phyloP scores from a whole-genome alignment of 2,329 filamentous ascomycete genomes.

The Cercospora citrullina region DNA sequence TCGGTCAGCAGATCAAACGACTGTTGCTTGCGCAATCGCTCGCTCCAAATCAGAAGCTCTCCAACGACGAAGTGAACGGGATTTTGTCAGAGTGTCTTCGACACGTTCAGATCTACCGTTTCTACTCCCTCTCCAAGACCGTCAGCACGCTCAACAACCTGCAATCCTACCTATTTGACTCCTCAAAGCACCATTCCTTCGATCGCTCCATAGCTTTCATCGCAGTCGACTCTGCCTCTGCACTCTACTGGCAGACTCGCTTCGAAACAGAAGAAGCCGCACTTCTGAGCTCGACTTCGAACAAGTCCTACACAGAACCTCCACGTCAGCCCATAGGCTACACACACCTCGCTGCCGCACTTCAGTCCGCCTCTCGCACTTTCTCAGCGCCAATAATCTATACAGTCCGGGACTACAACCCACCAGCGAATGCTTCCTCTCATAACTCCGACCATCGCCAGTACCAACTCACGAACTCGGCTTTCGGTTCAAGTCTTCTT shows the following conservation, averaged over 20 bases:
- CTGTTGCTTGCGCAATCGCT: slow-evolving; percentile 2
- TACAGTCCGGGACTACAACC: slow-evolving; percentile 27
- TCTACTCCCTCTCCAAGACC: slow-evolving; percentile 53
- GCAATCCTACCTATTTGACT: slow-evolving; percentile 52
- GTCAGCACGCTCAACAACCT: slow-evolving; percentile 52
- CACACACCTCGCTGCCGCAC: slow-evolving; percentile 25
- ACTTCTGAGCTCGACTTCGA: slow-evolving; percentile 18
- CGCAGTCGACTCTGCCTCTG: slow-evolving; percentile 56
- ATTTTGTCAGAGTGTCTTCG: slow-evolving; percentile 46
- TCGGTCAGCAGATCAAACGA: slow-evolving; percentile 43
- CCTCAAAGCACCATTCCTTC: slow-evolving; percentile 47
- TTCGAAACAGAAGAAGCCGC: slow-evolving; percentile 41
- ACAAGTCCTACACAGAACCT: neutral
- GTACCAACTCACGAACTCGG: slow-evolving; percentile 6
- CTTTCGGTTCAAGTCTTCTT: slow-evolving; percentile 3
- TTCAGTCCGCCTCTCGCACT: slow-evolving; percentile 22
- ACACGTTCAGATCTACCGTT: slow-evolving; percentile 61
- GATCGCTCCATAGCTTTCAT: slow-evolving; percentile 52
- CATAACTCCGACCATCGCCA: neutral
- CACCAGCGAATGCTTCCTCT: slow-evolving; percentile 12
- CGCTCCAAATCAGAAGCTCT: neutral
- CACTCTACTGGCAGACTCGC: slow-evolving; percentile 58
- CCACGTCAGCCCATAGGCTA: slow-evolving; percentile 19
- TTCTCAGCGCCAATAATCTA: slow-evolving; percentile 34
- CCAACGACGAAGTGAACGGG: slow-evolving; percentile 6